Conservation (phyloP, 23 red algal genomes). For the Gracilariopsis chorda region DNA sequence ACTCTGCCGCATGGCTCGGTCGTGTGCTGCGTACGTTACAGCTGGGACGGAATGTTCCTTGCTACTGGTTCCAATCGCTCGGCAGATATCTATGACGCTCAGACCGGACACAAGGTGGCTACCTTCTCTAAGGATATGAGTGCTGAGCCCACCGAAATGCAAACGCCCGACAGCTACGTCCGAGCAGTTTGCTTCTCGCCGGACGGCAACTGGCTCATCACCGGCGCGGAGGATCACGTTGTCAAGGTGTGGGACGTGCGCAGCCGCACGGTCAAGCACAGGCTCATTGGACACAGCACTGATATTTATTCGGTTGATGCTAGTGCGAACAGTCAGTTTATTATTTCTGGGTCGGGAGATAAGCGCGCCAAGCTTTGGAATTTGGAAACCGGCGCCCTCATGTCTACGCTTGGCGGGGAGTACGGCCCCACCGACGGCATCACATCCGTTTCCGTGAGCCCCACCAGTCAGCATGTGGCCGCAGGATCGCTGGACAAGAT, state of each 20-base stretch:
- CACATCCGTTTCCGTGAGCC: slow-evolving; percentile 87
- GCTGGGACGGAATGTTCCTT: slow-evolving; percentile 77
- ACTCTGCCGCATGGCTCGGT: slow-evolving; percentile 69
- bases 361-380: slow-evolving; percentile 86
- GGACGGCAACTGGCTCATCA: slow-evolving; percentile 85
- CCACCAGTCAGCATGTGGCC: slow-evolving; percentile 74
- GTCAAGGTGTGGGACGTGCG: slow-evolving; percentile 94
- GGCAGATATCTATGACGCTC: slow-evolving; percentile 82
- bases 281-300: slow-evolving; percentile 70
- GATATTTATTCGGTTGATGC: slow-evolving; percentile 96
- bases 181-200: slow-evolving; percentile 93
- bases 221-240: slow-evolving; percentile 89
- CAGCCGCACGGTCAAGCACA: slow-evolving; percentile 65
- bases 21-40: slow-evolving; percentile 95
- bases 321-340: slow-evolving; percentile 70
- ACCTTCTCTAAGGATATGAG: slow-evolving; percentile 55
- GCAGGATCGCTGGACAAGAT: slow-evolving; percentile 91
- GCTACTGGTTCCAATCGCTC: slow-evolving; percentile 83
- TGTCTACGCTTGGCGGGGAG: slow-evolving; percentile 68
- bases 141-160: not conserved
- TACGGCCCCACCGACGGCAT: slow-evolving; percentile 80
- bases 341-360: slow-evolving; percentile 87
- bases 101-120: slow-evolving; percentile 67
- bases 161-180: slow-evolving; percentile 52
- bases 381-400: slow-evolving; percentile 72